Conservation (phyloP, 2,329 filamentous ascomycete genomes). For the Cercospora nicotianae region DNA sequence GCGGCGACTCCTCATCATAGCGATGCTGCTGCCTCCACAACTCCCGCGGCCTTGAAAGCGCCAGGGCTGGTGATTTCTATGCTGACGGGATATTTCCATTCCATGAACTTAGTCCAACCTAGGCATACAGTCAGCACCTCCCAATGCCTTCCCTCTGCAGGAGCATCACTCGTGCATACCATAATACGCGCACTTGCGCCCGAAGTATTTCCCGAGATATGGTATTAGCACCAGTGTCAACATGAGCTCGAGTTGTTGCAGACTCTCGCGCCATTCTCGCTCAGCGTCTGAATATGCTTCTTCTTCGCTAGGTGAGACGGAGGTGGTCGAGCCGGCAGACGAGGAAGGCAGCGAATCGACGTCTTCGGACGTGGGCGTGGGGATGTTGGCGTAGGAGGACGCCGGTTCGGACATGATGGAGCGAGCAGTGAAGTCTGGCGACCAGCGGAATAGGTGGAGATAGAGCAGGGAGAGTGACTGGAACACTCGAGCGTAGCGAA, state of each 20-base stretch:
- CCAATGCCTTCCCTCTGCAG: not conserved
- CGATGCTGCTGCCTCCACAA: slow-evolving; percentile 49
- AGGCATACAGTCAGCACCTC: slow-evolving; percentile 27
- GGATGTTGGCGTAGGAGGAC: slow-evolving; percentile 51
- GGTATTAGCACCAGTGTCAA: slow-evolving; percentile 93
- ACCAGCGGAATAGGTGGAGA: no score
- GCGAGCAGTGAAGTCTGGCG: no score
- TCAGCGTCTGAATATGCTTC: slow-evolving; percentile 76
- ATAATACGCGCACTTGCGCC: slow-evolving; percentile 93
- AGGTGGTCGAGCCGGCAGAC: slow-evolving; percentile 51
- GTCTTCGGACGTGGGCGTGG: slow-evolving; percentile 41
- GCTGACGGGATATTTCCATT: slow-evolving; percentile 86
- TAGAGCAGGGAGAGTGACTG: not conserved
- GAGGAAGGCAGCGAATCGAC: slow-evolving; percentile 54
- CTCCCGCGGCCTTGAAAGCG: slow-evolving; percentile 49
- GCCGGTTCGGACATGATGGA: slow-evolving; percentile 50
- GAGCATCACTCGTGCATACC: slow-evolving; percentile 59
- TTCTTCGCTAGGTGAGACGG: slow-evolving; percentile 47
- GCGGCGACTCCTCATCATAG: slow-evolving; percentile 26
- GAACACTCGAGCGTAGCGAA: slow-evolving; percentile 6
- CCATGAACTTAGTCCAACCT: slow-evolving; percentile 94
- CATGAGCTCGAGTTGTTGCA: slow-evolving; percentile 90
- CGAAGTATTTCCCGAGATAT: slow-evolving; percentile 91
- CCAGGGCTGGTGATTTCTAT: slow-evolving; percentile 55
- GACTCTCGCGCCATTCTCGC: slow-evolving; percentile 87